phyloP scores from a whole-genome alignment of 164 flowering plant genomes.

The Magnolia officinalis region DNA sequence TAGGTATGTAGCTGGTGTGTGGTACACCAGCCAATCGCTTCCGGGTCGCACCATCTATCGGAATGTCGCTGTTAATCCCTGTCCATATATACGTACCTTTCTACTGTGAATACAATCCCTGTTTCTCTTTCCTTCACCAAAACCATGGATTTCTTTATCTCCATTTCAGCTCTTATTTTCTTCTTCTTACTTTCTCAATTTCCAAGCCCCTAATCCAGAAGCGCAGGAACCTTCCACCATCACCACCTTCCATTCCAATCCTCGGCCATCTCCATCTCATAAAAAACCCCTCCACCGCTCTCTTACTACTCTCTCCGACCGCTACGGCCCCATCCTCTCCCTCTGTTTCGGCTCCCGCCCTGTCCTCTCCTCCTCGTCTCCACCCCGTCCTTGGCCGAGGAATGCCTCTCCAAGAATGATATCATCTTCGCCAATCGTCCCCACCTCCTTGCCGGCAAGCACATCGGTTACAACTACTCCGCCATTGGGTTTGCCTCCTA shows the following conservation, averaged over 20 bases:
- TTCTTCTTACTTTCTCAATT: background rate
- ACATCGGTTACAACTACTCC: constrained; percentile 26
- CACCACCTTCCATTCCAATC: constrained; percentile 24
- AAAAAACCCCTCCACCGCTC: constrained; percentile 30
- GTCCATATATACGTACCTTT: no score
- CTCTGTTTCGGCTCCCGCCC: constrained; percentile 32
- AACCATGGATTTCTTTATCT: background rate
- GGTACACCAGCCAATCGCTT: no score
- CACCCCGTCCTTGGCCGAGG: constrained; percentile 28
- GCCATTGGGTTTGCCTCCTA: constrained; percentile 23
- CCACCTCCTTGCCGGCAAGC: constrained; percentile 21
- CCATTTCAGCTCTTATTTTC: background rate
- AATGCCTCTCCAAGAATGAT: constrained; percentile 36
- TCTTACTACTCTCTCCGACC: constrained; percentile 14
- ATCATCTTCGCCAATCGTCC: constrained; percentile 37
- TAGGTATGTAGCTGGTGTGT: no score
- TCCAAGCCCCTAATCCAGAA: background rate
- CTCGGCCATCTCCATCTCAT: constrained; percentile 37
- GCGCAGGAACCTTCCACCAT: constrained; percentile 18
- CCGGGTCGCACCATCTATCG: no score
- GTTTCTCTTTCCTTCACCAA: background rate
- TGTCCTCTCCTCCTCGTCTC: constrained; percentile 34
- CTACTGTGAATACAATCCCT: no score
- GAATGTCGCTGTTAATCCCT: no score
- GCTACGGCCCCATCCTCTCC: constrained; percentile 24